A percentile compares a stretch with the other conserved stretches of the same genome.
Evolutionary conservation across 768 basidiomycete genomes (phyloP).

Genomic region (Mycena leptocephala): DNA sequence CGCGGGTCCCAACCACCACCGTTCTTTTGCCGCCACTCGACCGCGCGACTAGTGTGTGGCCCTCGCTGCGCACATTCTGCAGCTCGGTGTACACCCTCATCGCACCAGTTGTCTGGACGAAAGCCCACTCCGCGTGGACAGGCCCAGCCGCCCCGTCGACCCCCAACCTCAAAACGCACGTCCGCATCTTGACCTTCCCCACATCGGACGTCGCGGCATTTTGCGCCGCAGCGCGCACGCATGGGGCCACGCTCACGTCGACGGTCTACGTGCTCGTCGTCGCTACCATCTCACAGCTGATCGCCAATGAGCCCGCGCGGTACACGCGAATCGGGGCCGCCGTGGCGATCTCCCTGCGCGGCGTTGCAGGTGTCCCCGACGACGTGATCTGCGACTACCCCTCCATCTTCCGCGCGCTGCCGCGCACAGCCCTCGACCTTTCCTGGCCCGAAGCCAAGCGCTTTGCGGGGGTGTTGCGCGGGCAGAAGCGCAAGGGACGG

Average conservation of each 20-base stretch:
- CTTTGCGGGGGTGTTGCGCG: neutral
- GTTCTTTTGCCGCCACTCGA: slow-evolving; percentile 2
- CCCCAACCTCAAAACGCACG: neutral
- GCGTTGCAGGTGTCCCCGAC: neutral
- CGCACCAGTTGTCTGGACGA: slow-evolving; percentile 17
- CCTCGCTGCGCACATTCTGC: neutral
- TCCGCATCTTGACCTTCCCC: slow-evolving; percentile 6
- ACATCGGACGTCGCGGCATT: neutral
- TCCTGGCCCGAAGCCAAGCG: neutral
- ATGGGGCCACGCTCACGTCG: slow-evolving; percentile 27
- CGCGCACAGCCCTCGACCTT: neutral
- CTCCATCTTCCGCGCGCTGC: neutral
- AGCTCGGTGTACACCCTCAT: neutral
- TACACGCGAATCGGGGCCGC: neutral
- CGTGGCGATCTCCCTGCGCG: slow-evolving; percentile 23
- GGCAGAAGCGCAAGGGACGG: neutral
- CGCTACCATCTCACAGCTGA: slow-evolving; percentile 2
- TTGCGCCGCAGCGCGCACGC: slow-evolving; percentile 9
- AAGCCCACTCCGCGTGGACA: slow-evolving; percentile 9
- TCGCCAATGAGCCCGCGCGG: neutral
- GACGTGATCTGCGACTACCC: slow-evolving; percentile 21
- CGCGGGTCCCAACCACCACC: slow-evolving; percentile 1
- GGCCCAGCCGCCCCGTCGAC: neutral
- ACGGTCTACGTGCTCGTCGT: slow-evolving; percentile 8
- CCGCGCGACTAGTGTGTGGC: neutral